Evolutionary conservation across 129 eudicot genomes (phyloP).

Genomic region (Pulicaria dysenterica): DNA sequence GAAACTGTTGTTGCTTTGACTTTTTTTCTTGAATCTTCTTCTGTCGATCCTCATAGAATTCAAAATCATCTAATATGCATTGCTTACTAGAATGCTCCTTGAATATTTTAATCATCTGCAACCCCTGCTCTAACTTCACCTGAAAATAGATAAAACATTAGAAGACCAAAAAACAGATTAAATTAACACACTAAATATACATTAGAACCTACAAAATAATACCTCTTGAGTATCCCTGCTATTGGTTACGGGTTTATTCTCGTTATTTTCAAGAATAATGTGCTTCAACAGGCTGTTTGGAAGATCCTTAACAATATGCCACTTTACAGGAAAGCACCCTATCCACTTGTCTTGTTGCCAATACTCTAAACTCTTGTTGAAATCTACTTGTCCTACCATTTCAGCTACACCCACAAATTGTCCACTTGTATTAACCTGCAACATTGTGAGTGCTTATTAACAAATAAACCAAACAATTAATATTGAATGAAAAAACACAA

Average conservation of each 20-base stretch:
- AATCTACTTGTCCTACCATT: conserved; percentile 81
- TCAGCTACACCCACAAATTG: conserved; percentile 89
- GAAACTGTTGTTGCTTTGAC: conserved; percentile 67
- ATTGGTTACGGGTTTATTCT: conserved; percentile 80
- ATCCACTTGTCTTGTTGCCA: conserved; percentile 96
- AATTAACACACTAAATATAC: not conserved
- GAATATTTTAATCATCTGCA: conserved; percentile 66
- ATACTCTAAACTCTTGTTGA: conserved; percentile 70
- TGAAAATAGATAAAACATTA: conserved; percentile 23
- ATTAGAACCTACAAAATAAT: not conserved
- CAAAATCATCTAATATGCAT: conserved; percentile 81
- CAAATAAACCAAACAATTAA: not conserved
- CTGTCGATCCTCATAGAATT: conserved; percentile 80
- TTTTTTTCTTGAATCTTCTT: conserved; percentile 76
- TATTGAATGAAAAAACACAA: no score
- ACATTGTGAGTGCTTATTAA: not conserved
- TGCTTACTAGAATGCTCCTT: conserved; percentile 69
- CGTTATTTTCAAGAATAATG: conserved; percentile 74
- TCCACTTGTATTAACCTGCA: conserved; percentile 85
- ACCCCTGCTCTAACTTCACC: conserved; percentile 78
- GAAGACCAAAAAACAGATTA: not conserved
- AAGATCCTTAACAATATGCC: conserved; percentile 91
- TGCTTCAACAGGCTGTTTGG: conserved; percentile 79
- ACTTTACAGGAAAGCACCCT: conserved; percentile 90
- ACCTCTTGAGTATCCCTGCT: conserved; percentile 97